Percentiles rank a stretch among this genome's conserved stretches.
Evolutionary conservation across 1,284 basidiomycete species (phyloP).

Genomic region (Apiotrichum sp.): DNA sequence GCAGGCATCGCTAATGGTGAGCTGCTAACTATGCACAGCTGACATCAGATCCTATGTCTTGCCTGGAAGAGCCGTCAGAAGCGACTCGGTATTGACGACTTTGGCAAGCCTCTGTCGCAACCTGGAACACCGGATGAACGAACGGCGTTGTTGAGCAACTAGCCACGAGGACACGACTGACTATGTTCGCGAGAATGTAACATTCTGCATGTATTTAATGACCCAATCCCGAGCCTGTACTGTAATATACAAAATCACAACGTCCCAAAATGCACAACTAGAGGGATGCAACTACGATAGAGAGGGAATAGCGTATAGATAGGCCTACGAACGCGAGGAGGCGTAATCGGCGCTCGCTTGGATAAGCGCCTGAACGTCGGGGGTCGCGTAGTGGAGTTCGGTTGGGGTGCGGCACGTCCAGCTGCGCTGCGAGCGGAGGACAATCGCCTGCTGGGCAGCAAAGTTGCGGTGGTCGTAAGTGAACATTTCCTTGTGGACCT

Average conservation of each 20-base stretch:
- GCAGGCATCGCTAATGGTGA: conserved; percentile 69
- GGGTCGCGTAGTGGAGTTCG: conserved; percentile 78
- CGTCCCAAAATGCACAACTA: background rate
- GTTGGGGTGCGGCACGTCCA: conserved; percentile 83
- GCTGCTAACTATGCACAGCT: conserved; percentile 6
- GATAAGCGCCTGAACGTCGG: conserved; percentile 31
- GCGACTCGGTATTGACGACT: conserved; percentile 81
- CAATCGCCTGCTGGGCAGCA: conserved; percentile 91
- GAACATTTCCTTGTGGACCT: conserved; percentile 82
- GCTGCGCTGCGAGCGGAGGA: conserved; percentile 82
- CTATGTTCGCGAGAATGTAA: background rate
- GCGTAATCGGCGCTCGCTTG: conserved; percentile 27
- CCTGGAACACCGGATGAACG: background rate
- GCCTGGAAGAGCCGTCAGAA: conserved; percentile 71
- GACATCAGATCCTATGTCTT: conserved; percentile 60
- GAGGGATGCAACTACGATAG: background rate
- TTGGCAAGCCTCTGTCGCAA: conserved; percentile 61
- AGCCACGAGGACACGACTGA: background rate
- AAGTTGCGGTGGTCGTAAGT: conserved; percentile 84
- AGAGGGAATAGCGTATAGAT: background rate
- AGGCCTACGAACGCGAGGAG: conserved; percentile 1
- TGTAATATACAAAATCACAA: background rate
- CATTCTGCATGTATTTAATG: background rate
- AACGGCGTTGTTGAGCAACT: conserved; percentile 1
- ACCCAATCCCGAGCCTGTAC: too few species aligned